These are phyloP conservation scores for Teunomyces pallodes DNA, from an alignment of 805 yeast genomes.

Conservation along the genomic window DNA sequence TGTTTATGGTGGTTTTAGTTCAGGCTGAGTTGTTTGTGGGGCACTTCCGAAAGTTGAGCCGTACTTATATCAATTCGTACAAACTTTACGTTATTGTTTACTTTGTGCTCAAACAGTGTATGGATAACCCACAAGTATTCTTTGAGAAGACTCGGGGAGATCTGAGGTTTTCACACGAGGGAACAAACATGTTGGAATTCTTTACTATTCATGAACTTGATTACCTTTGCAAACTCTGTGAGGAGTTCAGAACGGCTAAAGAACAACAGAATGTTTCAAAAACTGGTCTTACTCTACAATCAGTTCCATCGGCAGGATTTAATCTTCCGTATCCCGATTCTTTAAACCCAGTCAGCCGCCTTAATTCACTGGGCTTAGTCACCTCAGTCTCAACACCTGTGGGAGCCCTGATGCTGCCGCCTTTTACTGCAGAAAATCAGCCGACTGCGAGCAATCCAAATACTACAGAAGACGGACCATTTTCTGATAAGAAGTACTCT, in stretches of 20 bases:
- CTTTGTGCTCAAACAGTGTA: slow-evolving; percentile 40
- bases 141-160: slow-evolving; percentile 30
- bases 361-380: background rate
- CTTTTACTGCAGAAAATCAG: background rate
- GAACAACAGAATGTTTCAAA: slow-evolving; percentile 16
- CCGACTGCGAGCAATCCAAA: background rate
- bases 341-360: background rate
- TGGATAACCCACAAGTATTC: slow-evolving; percentile 37
- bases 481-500: background rate
- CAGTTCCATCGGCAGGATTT: background rate
- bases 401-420: background rate
- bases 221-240: slow-evolving; percentile 34
- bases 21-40: slow-evolving; percentile 46
- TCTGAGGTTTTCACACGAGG: slow-evolving; percentile 29
- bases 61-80: slow-evolving; percentile 39
- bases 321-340: background rate
- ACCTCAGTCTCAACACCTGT: background rate
- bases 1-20: slow-evolving; percentile 29
- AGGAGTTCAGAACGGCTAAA: slow-evolving; percentile 38
- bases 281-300: background rate
- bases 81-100: slow-evolving; percentile 40
- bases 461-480: background rate
- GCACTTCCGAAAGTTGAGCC: slow-evolving; percentile 36
- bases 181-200: slow-evolving; percentile 39
- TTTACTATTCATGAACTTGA: slow-evolving; percentile 34